Base-by-base conservation (phyloP, 768 basidiomycete genomes). In the Asterophora lycoperdoides region DNA sequence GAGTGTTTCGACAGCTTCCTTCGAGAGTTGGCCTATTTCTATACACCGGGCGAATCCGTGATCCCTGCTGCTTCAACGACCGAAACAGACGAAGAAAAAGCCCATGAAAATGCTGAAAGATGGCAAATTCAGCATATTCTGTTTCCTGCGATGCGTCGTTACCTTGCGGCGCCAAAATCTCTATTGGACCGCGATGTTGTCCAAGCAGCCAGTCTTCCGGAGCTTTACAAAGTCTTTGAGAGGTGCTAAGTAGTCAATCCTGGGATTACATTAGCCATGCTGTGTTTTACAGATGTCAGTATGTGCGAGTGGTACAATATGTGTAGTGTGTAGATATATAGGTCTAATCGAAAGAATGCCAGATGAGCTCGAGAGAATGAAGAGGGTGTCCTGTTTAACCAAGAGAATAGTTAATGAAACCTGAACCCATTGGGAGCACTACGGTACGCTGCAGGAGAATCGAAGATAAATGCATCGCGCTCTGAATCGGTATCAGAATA, bases 181-280 rank as follows among this genome's bases (percentile, higher is more conserved):
- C 70, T 86, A 50, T 72, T 86, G 42, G 87, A 84, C 55, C 62
- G 69, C 20, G 89, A 91, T 59, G 82, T 97, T 4, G 81, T 91
- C 2, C 89, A 94, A 66, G 80, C 95, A 15, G 93, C 96, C 8
- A 87, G 81, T 64, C 67, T 98, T 36, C 93, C 93, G 1, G 92
- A 94, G 54, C 70, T 99, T 45, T 99, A 96, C 65, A 84, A 87
- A 53, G 89, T 97, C 0, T 99, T 98, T 60, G 94, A 98, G 68
- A 69, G 94, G 54, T 97, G 94, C 62, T 97, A n/a, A n/a, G n/a
- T n/a, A 62, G 73, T 40, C 28, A 34, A 29, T 34, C 7, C 41
- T 14, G 13, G 20, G 41, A 48, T 28, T 48, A 49, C 34, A 44
- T 10, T 48, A 32, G 29, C 38, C 51, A 50, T 55, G 38, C 44